These are phyloP conservation scores for Candida mattraensis DNA, from an alignment of 805 yeast species.

Conservation along the genomic window DNA sequence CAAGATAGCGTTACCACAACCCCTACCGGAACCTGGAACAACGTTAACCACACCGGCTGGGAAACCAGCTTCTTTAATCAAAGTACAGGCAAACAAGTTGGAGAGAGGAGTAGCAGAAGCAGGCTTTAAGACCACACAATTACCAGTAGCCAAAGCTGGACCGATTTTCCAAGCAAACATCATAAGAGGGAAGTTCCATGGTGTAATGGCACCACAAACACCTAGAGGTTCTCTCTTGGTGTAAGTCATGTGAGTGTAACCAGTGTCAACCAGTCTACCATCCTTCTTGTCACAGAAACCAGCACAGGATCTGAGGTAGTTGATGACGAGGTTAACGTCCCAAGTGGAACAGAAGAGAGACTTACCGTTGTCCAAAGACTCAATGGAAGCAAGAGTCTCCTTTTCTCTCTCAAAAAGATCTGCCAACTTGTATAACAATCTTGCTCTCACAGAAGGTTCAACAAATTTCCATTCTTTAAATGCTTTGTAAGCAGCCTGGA, in stretches of 20 bases:
- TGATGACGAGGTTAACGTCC: constrained; percentile 69
- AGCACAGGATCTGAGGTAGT: constrained; percentile 78
- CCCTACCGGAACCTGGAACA: constrained; percentile 82
- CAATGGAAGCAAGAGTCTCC: constrained; percentile 75
- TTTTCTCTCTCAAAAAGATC: constrained; percentile 71
- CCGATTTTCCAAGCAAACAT: constrained; percentile 96
- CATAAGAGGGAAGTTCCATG: constrained; percentile 95
- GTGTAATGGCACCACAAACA: constrained; percentile 93
- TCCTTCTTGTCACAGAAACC: constrained; percentile 89
- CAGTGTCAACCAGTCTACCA: constrained; percentile 77
- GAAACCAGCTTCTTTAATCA: constrained; percentile 78
- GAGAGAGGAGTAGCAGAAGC: constrained; percentile 93
- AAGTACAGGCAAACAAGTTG: constrained; percentile 70
- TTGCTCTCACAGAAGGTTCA: constrained; percentile 69
- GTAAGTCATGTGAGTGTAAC: constrained; percentile 68
- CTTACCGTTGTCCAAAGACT: constrained; percentile 89
- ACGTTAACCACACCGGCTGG: constrained; percentile 91
- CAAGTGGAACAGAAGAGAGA: constrained; percentile 68
- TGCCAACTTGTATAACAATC: constrained; percentile 67
- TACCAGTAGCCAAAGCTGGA: constrained; percentile 90
- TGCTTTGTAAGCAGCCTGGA: constrained; percentile 79
- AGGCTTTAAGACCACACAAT: constrained; percentile 82
- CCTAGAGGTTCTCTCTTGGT: constrained; percentile 90
- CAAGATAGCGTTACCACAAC: constrained; percentile 79
- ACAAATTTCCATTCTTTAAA: constrained; percentile 70